A percentile compares a stretch with the other conserved stretches of the same genome.
Conservation (phyloP, 2,329 filamentous ascomycete species). For the Mollisia scopiformis region DNA sequence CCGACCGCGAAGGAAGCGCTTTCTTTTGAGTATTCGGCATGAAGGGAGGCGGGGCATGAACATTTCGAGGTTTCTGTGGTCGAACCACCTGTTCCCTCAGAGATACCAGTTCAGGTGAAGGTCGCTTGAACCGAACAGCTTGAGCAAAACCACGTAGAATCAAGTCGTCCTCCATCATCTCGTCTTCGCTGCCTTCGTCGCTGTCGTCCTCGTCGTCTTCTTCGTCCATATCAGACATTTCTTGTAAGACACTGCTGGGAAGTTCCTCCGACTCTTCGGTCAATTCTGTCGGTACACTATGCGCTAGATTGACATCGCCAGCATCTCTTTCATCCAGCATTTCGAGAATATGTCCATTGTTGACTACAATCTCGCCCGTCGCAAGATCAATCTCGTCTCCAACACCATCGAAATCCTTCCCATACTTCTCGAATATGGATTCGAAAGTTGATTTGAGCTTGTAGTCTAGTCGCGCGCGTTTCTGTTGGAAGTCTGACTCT, state of each 20-base stretch:
- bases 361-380: conserved; percentile 81
- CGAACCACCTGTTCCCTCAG: conserved; percentile 1
- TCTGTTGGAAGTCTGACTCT: conserved; percentile 60
- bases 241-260: conserved; percentile 16
- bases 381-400: conserved; percentile 88
- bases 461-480: conserved; percentile 67
- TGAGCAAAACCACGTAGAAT: conserved; percentile 35
- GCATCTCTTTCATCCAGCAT: conserved; percentile 61
- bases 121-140: conserved; percentile 26
- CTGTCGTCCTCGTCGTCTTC: conserved; percentile 33
- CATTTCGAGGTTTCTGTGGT: not conserved
- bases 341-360: conserved; percentile 81
- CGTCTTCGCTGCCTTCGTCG: conserved; percentile 32
- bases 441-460: conserved; percentile 85
- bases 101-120: conserved; percentile 11
- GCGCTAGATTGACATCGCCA: conserved; percentile 35
- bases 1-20: conserved; percentile 29
- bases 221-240: conserved; percentile 33
- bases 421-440: conserved; percentile 87
- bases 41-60: too few species aligned
- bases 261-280: conserved; percentile 23
- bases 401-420: conserved; percentile 77
- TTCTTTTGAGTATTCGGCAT: not conserved
- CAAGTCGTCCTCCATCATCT: conserved; percentile 36
- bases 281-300: conserved; percentile 20